A percentile compares a stretch with the other conserved stretches of the same genome.
Conservation (phyloP, 176 grass and related monocot species). For the Phyllostachys edulis region DNA sequence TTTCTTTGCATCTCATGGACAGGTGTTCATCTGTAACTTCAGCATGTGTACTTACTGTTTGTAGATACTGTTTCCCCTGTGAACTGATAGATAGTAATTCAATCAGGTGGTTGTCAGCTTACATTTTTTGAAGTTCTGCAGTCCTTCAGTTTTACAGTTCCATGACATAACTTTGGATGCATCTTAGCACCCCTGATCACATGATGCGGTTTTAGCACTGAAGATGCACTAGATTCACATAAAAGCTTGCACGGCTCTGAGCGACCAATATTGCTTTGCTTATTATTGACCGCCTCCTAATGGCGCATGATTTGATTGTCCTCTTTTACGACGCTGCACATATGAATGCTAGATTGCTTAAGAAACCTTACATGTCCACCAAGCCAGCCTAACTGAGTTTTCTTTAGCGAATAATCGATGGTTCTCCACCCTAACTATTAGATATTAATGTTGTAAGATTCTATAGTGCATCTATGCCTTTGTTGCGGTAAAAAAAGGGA, state of each 20-base stretch:
- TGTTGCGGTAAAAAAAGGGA: neutral
- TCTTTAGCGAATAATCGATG: neutral
- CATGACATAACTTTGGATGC: constrained; percentile 31
- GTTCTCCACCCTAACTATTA: neutral
- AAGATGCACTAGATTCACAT: constrained; percentile 14
- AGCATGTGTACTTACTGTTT: neutral
- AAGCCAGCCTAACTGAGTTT: neutral
- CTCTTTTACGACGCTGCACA: neutral
- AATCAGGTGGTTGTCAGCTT: constrained; percentile 12
- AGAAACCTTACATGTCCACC: neutral
- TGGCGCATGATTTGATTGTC: neutral
- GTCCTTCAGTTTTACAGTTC: neutral
- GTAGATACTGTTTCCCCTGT: constrained; percentile 30
- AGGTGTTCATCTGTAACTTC: neutral
- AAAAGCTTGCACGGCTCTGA: constrained; percentile 12
- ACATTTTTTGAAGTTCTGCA: constrained; percentile 1
- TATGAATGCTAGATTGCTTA: neutral
- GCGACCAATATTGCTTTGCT: neutral
- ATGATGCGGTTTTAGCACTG: constrained; percentile 23
- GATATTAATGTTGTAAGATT: neutral
- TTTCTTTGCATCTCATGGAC: neutral
- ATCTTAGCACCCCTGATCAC: constrained; percentile 34
- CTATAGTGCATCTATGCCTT: neutral
- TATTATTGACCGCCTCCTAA: neutral
- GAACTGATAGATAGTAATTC: constrained; percentile 35